phyloP scores from a whole-genome alignment of 495 filamentous ascomycete genomes.

The Jackrogersella minutella region DNA sequence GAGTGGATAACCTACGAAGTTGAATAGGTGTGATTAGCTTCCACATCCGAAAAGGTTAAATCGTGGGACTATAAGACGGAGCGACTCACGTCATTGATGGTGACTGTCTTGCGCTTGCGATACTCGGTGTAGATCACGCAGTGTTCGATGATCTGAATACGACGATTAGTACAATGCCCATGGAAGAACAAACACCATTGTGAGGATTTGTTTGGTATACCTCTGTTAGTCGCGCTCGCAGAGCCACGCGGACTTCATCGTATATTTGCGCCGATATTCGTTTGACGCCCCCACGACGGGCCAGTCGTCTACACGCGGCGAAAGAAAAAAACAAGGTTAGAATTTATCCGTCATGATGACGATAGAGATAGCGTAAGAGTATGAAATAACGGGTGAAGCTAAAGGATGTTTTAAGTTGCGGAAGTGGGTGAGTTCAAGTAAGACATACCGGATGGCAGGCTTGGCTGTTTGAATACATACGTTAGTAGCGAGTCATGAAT shows the following conservation, averaged over 20 bases:
- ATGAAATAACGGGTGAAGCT: background rate
- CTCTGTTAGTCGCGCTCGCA: conserved; percentile 63
- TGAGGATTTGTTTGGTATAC: conserved; percentile 53
- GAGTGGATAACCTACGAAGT: conserved; percentile 68
- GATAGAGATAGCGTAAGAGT: background rate
- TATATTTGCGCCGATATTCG: conserved; percentile 76
- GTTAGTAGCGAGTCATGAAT: conserved; percentile 31
- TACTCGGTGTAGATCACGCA: conserved; percentile 62
- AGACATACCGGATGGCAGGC: conserved; percentile 70
- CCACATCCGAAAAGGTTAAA: too few relatives aligned
- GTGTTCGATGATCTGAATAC: conserved; percentile 60
- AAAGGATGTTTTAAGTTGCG: conserved; percentile 1
- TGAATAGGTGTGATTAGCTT: background rate
- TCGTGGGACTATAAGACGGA: too few relatives aligned
- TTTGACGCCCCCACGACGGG: conserved; percentile 80
- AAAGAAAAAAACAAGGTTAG: too few relatives aligned
- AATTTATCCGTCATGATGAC: conserved; percentile 4
- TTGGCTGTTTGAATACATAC: conserved; percentile 57
- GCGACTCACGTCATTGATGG: conserved; percentile 67
- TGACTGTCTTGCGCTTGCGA: conserved; percentile 65
- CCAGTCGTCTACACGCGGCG: conserved; percentile 81
- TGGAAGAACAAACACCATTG: too few relatives aligned
- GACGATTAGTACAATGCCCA: too few relatives aligned
- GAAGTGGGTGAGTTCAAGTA: background rate
- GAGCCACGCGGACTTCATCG: conserved; percentile 64